A percentile compares a stretch with the other conserved stretches of the same genome.
These are phyloP conservation scores for maize (Zea mays) DNA, from an alignment of 176 grass and related monocot species.

Conservation along the genomic window Zm-B73-REFERENCE-NAM-5.0 NC_050097.1:24585001-24585500, in stretches of 20 bases:
- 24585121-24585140: conserved; percentile 15
- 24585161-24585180: conserved; percentile 41
- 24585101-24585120: conserved; percentile 55
- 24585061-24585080: conserved; percentile 41
- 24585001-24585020: neutral
- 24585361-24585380: conserved; percentile 17
- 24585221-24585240: conserved; percentile 60
- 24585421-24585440: neutral
- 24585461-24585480: neutral
- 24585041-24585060: conserved; percentile 54
- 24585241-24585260: conserved; percentile 60
- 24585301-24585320: neutral
- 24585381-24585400: conserved; percentile 25
- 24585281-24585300: neutral
- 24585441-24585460: neutral
- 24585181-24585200: conserved; percentile 58
- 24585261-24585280: conserved; percentile 60
- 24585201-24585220: conserved; percentile 35
- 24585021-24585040: conserved; percentile 37
- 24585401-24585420: conserved; percentile 13
- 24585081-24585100: conserved; percentile 32
- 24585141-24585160: conserved; percentile 39
- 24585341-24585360: neutral
- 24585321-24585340: neutral
- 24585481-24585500: neutral